phyloP scores from a whole-genome alignment of 1,139 yeast genomes.

The Geotrichum cucujoidarum region DNA sequence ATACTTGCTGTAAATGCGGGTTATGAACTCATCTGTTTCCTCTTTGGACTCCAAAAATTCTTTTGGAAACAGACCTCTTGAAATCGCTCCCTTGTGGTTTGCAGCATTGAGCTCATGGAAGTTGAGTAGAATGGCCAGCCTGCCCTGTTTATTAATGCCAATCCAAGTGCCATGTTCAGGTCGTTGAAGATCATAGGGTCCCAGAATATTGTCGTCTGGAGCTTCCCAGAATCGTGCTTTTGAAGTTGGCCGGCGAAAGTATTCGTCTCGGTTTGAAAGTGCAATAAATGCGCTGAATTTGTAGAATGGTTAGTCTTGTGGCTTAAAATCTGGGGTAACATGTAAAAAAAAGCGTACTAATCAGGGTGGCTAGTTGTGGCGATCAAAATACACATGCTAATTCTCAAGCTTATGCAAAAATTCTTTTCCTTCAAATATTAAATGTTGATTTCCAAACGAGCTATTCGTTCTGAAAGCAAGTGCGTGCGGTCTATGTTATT shows the following conservation, averaged over 20 bases:
- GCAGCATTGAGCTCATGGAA: constrained; percentile 45
- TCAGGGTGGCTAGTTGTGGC: constrained; percentile 59
- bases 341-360: constrained; percentile 38
- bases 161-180: constrained; percentile 89
- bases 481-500: no score
- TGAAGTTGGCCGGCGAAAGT: constrained; percentile 64
- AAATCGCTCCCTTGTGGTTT: constrained; percentile 41
- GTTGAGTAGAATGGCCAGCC: constrained; percentile 71
- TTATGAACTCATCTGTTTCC: constrained; percentile 46
- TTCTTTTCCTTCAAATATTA: no score
- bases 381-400: constrained; percentile 61
- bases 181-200: constrained; percentile 74
- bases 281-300: constrained; percentile 16
- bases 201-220: constrained; percentile 43
- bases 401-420: no score
- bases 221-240: constrained; percentile 52
- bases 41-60: constrained; percentile 46
- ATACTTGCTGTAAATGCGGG: constrained; percentile 19
- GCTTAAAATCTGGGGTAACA: no score
- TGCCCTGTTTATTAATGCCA: constrained; percentile 61
- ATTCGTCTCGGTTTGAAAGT: constrained; percentile 84
- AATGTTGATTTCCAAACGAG: no score
- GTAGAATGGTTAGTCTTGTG: no score
- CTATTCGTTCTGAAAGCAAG: no score
- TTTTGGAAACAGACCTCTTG: constrained; percentile 70